Conservation (phyloP, 108 stramenopile genomes). For the Skeletonema marinoi region DNA sequence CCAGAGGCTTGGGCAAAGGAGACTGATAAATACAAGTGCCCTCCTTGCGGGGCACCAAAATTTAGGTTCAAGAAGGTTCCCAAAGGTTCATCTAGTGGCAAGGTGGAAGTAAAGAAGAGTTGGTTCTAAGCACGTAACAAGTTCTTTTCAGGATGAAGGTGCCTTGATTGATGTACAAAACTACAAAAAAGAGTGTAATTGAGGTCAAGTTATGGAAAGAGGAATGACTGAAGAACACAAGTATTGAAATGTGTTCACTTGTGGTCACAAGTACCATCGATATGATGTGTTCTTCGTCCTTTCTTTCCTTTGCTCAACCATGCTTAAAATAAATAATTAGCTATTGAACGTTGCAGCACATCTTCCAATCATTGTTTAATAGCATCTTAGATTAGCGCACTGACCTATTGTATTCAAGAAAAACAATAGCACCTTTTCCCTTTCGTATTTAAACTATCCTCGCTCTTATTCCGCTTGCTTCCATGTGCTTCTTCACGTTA, state of each 20-base stretch:
- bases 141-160: background rate
- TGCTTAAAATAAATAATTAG: background rate
- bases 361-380: background rate
- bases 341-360: background rate
- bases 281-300: background rate
- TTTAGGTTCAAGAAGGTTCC: conserved; percentile 87
- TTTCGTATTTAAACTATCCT: conserved; percentile 22
- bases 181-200: background rate
- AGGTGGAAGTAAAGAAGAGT: conserved; percentile 77
- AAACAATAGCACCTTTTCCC: background rate
- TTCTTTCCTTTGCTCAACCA: background rate
- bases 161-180: background rate
- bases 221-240: background rate
- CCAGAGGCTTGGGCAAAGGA: conserved; percentile 80
- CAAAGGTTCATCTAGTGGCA: conserved; percentile 68
- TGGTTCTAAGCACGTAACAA: conserved; percentile 50
- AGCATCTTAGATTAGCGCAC: background rate
- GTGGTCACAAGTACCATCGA: too few species aligned
- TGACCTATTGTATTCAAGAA: background rate
- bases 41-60: conserved; percentile 83
- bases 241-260: background rate
- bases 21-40: conserved; percentile 64
- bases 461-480: conserved; percentile 68
- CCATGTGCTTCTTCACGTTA: conserved; percentile 87
- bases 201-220: background rate